Evolutionary conservation across 495 filamentous ascomycete genomes (phyloP), one percentile per base, ranked within the genome.

Genomic region (Hypoxylon subgilvum): DNA sequence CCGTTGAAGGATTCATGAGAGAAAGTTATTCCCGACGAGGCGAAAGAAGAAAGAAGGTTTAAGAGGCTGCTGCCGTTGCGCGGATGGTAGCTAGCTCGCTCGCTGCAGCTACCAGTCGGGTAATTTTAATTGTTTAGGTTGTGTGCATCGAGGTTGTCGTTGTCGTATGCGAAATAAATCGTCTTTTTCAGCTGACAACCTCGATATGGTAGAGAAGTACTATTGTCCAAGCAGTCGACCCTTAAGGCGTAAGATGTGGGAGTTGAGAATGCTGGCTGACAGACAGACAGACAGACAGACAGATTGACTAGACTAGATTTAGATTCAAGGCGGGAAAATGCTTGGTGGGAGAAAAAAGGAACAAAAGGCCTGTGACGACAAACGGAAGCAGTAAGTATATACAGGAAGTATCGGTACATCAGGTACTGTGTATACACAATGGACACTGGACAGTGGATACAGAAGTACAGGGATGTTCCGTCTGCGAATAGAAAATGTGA

Each of bases 301-400:
- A 49, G 35, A 48, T 57, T 48, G 53, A 46, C 35, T 52, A 43
- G 48, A 63, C 57, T 63, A 47, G 35, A 53, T 54, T 54, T 30
- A 34, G n/a, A n/a, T n/a, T 61, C 52, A 49, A 54, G 48, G 57
- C 36, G 43, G 54, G 52, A 63, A n/a, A 63, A 39, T 52, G 47
- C 59, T 57, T 59, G 44, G 61, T 64, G 61, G 61, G 54, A 64
- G 61, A 55, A 59, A 64, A 51, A 35, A 39, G 39, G 58, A 23
- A 46, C 58, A 63, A 64, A 54, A 23, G 49, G 19, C 46, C 53
- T 53, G 53, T 48, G 21, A 57, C 53, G 31, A 48, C 43, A n/a
- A n/a, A n/a, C n/a, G n/a, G n/a, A n/a, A n/a, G n/a, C n/a, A n/a
- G 41, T 46, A 62, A 22, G 52, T 32, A 48, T 52, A 52, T 46